Percentiles rank a stretch among this genome's conserved stretches.
Conservation (phyloP, 2,329 filamentous ascomycete species). For the Fusarium annulatum region DNA sequence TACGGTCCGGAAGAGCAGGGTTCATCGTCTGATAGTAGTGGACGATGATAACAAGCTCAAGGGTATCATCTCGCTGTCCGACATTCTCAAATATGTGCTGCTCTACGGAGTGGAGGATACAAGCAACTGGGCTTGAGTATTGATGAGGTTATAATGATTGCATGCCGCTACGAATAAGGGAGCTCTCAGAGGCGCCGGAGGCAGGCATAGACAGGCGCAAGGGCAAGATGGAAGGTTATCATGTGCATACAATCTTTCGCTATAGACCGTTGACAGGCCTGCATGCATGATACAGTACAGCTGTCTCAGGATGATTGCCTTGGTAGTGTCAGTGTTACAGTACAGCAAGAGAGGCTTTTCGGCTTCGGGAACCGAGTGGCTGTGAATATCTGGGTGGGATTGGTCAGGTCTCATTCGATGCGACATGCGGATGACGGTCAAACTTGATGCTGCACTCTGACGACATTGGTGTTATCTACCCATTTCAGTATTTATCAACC, state of each 20-base stretch:
- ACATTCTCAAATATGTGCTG: constrained; percentile 95
- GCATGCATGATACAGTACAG: constrained; percentile 11
- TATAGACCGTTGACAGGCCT: constrained; percentile 34
- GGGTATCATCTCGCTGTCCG: constrained; percentile 92
- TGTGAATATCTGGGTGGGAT: constrained; percentile 11
- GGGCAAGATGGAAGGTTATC: constrained; percentile 38
- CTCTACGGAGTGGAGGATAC: constrained; percentile 77
- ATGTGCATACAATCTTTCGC: constrained; percentile 40
- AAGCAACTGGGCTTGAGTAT: constrained; percentile 35
- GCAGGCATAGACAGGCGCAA: constrained; percentile 45
- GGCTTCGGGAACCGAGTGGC: constrained; percentile 31
- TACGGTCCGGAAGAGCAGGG: constrained; percentile 92
- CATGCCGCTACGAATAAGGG: constrained; percentile 32
- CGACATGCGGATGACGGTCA: constrained; percentile 19
- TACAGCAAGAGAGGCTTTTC: constrained; percentile 17
- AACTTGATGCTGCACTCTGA: constrained; percentile 35
- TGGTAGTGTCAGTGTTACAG: constrained; percentile 23
- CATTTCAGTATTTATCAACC: constrained; percentile 13
- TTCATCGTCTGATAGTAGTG: constrained; percentile 92
- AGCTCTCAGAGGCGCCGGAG: constrained; percentile 18
- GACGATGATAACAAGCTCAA: constrained; percentile 88
- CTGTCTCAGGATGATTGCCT: constrained; percentile 26
- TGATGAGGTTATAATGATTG: constrained; percentile 41
- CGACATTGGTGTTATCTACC: constrained; percentile 21
- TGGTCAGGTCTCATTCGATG: constrained; percentile 33